Evolutionary conservation across 345 rosid species (phyloP), one percentile per base, ranked within the genome.

Genomic region (Sonneratia alba): DNA sequence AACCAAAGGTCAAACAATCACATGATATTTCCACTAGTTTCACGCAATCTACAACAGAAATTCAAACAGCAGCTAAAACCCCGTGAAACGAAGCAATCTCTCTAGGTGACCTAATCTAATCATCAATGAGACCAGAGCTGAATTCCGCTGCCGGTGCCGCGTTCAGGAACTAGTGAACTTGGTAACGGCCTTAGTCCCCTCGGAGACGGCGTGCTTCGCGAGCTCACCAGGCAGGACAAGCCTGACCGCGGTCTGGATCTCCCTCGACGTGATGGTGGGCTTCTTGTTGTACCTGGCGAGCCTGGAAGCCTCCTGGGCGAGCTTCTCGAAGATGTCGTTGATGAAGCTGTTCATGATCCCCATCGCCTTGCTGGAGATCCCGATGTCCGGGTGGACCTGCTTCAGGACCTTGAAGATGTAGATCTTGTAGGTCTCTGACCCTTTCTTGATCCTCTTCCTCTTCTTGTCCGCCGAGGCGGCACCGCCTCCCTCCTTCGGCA

Each of bases 131-230:
- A n/a, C n/a, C n/a, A n/a, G n/a, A n/a, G n/a, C n/a, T n/a, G n/a
- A n/a, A n/a, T n/a, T 40, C 6, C 43, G 8, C 6, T 40, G 43
- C 6, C 43, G 8, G 4, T 8, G 43, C 43, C 8, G 8, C 4
- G 43, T 91, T 89, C 2, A 92, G 88, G 2, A 91, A 85, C 70
- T 88, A 86, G 79, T 91, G 59, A 55, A 55, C 80, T 89, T 87
- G 19, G 89, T 91, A 0, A 90, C 92, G 24, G 94, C 97, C 75
- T 91, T 89, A 0, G 89, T 89, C 3, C 95, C 95, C 76, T 89
- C 92, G 1, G 92, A 89, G 2, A 87, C 90, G n/a, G 96, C 96
- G 49, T 89, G 92, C 80, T 89, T 89, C 3, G 96, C 92, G 4
- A 89, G 82, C 67, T 89, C 96, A 22, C 89, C 92, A 1, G 88